A percentile compares a stretch with the other conserved stretches of the same genome.
phyloP scores from a whole-genome alignment of 2,329 filamentous ascomycete species.

The Thielaviopsis punctulata region DNA sequence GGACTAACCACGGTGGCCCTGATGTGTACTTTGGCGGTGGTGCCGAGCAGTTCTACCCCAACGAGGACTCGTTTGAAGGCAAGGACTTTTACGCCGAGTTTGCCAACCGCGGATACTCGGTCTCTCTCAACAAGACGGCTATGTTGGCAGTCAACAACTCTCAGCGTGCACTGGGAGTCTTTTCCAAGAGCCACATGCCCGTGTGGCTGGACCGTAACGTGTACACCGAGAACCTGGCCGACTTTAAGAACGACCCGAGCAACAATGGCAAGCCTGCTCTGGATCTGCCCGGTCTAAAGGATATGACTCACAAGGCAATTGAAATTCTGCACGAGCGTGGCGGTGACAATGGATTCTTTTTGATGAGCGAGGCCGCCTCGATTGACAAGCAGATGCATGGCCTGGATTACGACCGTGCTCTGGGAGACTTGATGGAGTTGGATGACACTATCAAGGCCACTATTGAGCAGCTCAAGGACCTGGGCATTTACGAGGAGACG shows the following conservation, averaged over 20 bases:
- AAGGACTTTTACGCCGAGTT: constrained; percentile 71
- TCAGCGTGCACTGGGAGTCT: constrained; percentile 58
- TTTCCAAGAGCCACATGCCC: constrained; percentile 56
- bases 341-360: constrained; percentile 59
- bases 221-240: constrained; percentile 52
- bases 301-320: constrained; percentile 78
- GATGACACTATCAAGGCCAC: constrained; percentile 70
- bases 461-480: constrained; percentile 47
- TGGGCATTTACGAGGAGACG: constrained; percentile 55
- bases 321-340: constrained; percentile 55
- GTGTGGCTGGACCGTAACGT: constrained; percentile 80
- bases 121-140: constrained; percentile 59
- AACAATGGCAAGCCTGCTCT: constrained; percentile 46
- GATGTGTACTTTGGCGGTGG: constrained; percentile 74
- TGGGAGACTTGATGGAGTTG: constrained; percentile 70
- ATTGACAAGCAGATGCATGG: constrained; percentile 85
- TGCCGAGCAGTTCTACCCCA: constrained; percentile 61
- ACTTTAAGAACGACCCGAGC: constrained; percentile 49
- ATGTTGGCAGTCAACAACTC: constrained; percentile 39
- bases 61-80: constrained; percentile 45
- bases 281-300: constrained; percentile 69
- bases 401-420: constrained; percentile 70
- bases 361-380: constrained; percentile 73
- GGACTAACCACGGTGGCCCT: constrained; percentile 56
- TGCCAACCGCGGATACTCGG: constrained; percentile 50